phyloP scores from a whole-genome alignment of 768 basidiomycete genomes.

The Agrocybe praecox region DNA sequence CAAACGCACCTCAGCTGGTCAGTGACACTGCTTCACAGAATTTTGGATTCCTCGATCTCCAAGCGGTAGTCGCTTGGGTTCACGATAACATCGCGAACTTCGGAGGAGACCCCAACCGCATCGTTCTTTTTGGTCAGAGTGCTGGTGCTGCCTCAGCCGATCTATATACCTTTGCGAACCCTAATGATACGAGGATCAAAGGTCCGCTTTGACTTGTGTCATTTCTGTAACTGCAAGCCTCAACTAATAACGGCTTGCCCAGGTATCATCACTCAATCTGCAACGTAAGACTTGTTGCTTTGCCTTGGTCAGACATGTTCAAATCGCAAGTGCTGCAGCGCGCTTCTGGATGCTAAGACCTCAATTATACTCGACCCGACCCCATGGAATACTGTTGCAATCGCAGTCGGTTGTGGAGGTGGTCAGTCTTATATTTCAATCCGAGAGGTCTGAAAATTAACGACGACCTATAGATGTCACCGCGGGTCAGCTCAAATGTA shows the following conservation, averaged over 20 bases:
- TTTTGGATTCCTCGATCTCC: constrained; percentile 37
- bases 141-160: constrained; percentile 35
- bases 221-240: too few relatives aligned
- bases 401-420: constrained; percentile 32
- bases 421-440: constrained; percentile 16
- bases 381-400: constrained; percentile 33
- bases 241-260: not conserved
- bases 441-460: not conserved
- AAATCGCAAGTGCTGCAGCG: not conserved
- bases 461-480: not conserved
- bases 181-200: constrained; percentile 33
- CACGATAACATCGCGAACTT: constrained; percentile 47
- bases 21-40: constrained; percentile 22
- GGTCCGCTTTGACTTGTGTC: too few relatives aligned
- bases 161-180: constrained; percentile 35
- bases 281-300: constrained; percentile 24
- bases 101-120: constrained; percentile 40
- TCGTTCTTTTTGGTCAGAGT: constrained; percentile 37
- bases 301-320: not conserved
- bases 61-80: constrained; percentile 47
- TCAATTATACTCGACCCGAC: constrained; percentile 14
- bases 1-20: constrained; percentile 37
- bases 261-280: constrained; percentile 40
- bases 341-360: not conserved
- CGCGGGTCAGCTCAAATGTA: constrained; percentile 36